Evolutionary conservation across 345 rosid genomes (phyloP).

Genomic region (Brassica juncea): DNA sequence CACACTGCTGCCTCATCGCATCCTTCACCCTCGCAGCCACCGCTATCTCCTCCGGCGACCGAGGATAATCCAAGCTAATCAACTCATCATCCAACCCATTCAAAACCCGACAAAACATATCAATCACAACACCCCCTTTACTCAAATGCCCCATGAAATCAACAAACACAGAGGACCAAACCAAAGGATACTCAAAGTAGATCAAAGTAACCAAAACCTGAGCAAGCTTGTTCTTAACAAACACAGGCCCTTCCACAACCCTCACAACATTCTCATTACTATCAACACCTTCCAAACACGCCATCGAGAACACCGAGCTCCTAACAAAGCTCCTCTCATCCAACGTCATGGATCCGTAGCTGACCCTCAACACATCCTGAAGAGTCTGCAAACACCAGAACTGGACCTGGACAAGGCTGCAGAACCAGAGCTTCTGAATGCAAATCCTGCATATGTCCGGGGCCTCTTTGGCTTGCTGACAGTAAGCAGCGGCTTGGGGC

Average conservation of each 20-base stretch:
- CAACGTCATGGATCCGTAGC: conserved; percentile 52
- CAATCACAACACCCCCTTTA: conserved; percentile 70
- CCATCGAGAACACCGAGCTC: conserved; percentile 70
- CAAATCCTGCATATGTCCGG: conserved; percentile 60
- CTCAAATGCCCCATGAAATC: conserved; percentile 66
- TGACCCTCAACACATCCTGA: conserved; percentile 65
- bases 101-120: conserved; percentile 91
- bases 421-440: conserved; percentile 69
- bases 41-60: conserved; percentile 59
- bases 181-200: conserved; percentile 82
- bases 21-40: conserved; percentile 84
- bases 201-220: conserved; percentile 85
- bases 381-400: conserved; percentile 95
- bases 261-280: conserved; percentile 53
- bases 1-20: conserved; percentile 94
- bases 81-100: conserved; percentile 88
- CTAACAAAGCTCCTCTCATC: conserved; percentile 66
- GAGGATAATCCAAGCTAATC: conserved; percentile 86
- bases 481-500: conserved; percentile 58
- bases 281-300: conserved; percentile 56
- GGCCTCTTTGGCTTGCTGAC: conserved; percentile 62
- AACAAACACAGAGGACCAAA: conserved; percentile 80
- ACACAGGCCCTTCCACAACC: conserved; percentile 66
- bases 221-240: conserved; percentile 92
- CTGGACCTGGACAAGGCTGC: conserved; percentile 70